Percentiles rank a stretch among this genome's conserved stretches.
These are phyloP conservation scores for Colletotrichum sp. DNA, from an alignment of 2,329 filamentous ascomycete species.

Conservation along the genomic window DNA sequence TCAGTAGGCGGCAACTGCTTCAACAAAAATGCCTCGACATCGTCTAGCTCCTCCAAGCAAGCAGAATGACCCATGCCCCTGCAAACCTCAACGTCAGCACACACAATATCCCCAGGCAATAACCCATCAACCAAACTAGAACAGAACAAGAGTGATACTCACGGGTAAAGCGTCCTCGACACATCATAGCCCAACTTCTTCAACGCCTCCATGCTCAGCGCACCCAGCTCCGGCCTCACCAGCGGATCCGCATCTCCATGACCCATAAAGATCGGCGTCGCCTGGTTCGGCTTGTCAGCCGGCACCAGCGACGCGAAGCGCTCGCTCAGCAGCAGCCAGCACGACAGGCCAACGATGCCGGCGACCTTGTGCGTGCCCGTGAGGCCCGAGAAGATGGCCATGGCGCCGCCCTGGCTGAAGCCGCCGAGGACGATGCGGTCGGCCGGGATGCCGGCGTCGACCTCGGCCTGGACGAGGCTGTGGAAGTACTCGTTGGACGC, in stretches of 20 bases:
- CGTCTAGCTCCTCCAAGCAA: slow-evolving; percentile 78
- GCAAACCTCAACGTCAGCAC: not conserved
- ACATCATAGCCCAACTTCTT: slow-evolving; percentile 75
- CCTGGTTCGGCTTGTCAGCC: slow-evolving; percentile 58
- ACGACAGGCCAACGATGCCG: slow-evolving; percentile 87
- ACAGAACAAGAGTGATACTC: not conserved
- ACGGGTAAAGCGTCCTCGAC: slow-evolving; percentile 78
- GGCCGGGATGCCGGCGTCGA: slow-evolving; percentile 79
- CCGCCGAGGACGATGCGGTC: slow-evolving; percentile 86
- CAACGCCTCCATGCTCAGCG: slow-evolving; percentile 69
- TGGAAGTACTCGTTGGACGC: slow-evolving; percentile 78
- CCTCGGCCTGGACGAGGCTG: slow-evolving; percentile 78
- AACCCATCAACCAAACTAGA: not conserved
- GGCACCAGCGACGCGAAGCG: slow-evolving; percentile 51
- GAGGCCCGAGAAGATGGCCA: slow-evolving; percentile 81
- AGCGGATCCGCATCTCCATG: slow-evolving; percentile 83
- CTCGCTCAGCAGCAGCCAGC: slow-evolving; percentile 73
- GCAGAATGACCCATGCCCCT: slow-evolving; percentile 80
- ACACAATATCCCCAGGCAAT: no score
- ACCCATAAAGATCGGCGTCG: slow-evolving; percentile 86
- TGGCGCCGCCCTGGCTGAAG: slow-evolving; percentile 87
- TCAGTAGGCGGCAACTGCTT: slow-evolving; percentile 47
- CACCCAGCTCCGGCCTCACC: slow-evolving; percentile 72
- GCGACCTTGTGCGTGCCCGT: slow-evolving; percentile 77
- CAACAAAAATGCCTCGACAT: slow-evolving; percentile 69